These are phyloP conservation scores for Mortierella sp. DNA, from an alignment of 371 early-diverging fungal genomes.

Conservation along the genomic window DNA sequence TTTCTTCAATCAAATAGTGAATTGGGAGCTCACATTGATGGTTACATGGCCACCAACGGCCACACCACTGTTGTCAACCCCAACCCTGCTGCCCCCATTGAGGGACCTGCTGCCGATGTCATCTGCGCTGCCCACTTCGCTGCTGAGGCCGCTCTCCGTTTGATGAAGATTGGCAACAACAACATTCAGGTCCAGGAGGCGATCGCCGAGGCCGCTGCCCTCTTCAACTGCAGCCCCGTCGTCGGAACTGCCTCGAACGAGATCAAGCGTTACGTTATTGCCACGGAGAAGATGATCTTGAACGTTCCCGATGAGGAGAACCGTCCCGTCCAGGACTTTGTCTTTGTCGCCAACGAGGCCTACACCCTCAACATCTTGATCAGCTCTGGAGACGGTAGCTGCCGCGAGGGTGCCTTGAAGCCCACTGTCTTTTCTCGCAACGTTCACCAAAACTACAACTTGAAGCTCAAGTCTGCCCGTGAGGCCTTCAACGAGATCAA, in stretches of 20 bases:
- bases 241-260: constrained; percentile 90
- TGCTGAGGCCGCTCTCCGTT: constrained; percentile 81
- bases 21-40: constrained; percentile 94
- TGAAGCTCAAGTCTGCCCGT: constrained; percentile 91
- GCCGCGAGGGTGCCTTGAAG: constrained; percentile 75
- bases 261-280: constrained; percentile 81
- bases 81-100: constrained; percentile 70
- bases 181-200: constrained; percentile 66
- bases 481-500: constrained; percentile 80
- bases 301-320: constrained; percentile 85
- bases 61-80: constrained; percentile 87
- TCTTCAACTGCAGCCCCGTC: constrained; percentile 89
- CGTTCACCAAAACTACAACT: constrained; percentile 81
- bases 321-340: constrained; percentile 75
- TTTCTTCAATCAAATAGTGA: constrained; percentile 65
- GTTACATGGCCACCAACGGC: constrained; percentile 89
- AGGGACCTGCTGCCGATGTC: constrained; percentile 77
- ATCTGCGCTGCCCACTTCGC: constrained; percentile 87
- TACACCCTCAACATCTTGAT: constrained; percentile 88
- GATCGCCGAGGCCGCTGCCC: constrained; percentile 82
- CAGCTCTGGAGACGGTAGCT: constrained; percentile 85
- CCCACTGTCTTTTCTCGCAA: constrained; percentile 90
- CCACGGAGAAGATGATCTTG: constrained; percentile 81
- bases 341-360: constrained; percentile 87
- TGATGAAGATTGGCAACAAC: constrained; percentile 69